Conservation (phyloP, 108 stramenopile genomes). For the Conticribra guillardii region DNA sequence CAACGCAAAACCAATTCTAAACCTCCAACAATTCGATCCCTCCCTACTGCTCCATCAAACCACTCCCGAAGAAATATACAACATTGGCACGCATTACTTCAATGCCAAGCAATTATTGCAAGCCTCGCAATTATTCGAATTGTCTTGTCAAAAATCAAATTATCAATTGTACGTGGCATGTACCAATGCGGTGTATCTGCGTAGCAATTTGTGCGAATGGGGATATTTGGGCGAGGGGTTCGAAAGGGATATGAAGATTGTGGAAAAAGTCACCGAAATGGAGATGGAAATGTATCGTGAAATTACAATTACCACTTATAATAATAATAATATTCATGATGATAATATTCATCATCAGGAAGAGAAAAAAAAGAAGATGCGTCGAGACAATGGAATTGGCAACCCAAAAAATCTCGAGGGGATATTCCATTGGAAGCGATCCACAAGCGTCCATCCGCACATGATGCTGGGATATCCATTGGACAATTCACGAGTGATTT, state of each 20-base stretch:
- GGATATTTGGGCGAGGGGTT: slow-evolving; percentile 75
- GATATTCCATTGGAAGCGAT: slow-evolving; percentile 63
- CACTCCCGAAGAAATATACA: slow-evolving; percentile 79
- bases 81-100: slow-evolving; percentile 68
- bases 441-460: slow-evolving; percentile 68
- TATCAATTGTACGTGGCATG: slow-evolving; percentile 59
- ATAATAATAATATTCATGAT: no score
- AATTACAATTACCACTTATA: no score
- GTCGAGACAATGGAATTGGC: slow-evolving; percentile 22
- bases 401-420: slow-evolving; percentile 12
- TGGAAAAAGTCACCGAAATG: slow-evolving; percentile 48
- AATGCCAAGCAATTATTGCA: slow-evolving; percentile 58
- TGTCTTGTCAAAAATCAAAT: slow-evolving; percentile 69
- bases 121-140: slow-evolving; percentile 76
- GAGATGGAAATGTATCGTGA: slow-evolving; percentile 50
- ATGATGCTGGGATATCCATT: slow-evolving; percentile 86
- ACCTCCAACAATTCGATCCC: not conserved
- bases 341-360: no score
- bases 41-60: slow-evolving; percentile 9
- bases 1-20: slow-evolving; percentile 21
- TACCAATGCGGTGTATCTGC: slow-evolving; percentile 78
- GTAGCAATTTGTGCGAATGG: slow-evolving; percentile 79
- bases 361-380: no score
- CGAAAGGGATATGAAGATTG: slow-evolving; percentile 69
- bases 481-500: slow-evolving; percentile 38